Evolutionary conservation across 2,329 filamentous ascomycete species (phyloP).

Genomic region (Raffaelea albimanens): DNA sequence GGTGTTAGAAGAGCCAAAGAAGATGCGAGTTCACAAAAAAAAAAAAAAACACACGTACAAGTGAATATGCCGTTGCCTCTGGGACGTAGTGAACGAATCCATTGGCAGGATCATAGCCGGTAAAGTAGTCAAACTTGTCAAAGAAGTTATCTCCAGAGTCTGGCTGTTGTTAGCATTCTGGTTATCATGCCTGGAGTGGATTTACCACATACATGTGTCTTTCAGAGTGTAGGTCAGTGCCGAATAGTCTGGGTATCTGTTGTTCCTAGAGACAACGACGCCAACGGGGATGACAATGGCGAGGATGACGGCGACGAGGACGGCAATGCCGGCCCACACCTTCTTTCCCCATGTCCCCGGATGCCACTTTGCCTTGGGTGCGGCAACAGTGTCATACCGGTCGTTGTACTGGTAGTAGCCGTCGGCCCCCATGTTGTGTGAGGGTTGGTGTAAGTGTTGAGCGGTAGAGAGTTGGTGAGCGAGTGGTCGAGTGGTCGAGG

Average conservation of each 20-base stretch:
- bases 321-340: conserved; percentile 34
- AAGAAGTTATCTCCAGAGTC: conserved; percentile 42
- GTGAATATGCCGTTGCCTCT: conserved; percentile 25
- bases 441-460: background rate
- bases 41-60: conserved; percentile 23
- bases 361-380: conserved; percentile 21
- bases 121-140: conserved; percentile 45
- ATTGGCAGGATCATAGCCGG: conserved; percentile 37
- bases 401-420: conserved; percentile 6
- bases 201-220: conserved; percentile 35
- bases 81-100: conserved; percentile 48
- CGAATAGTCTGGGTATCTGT: conserved; percentile 37
- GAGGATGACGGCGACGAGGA: conserved; percentile 29
- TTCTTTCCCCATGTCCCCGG: conserved; percentile 43
- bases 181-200: background rate
- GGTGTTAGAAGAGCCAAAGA: background rate
- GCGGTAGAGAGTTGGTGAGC: background rate
- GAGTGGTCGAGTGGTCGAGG: background rate
- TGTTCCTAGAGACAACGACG: conserved; percentile 28
- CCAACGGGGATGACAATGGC: conserved; percentile 37
- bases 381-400: background rate
- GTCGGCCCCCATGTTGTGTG: conserved; percentile 7
- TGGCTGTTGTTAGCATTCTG: conserved; percentile 14
- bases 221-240: conserved; percentile 34
- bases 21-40: background rate